These are phyloP conservation scores for Phyllosticta ampelicida DNA, from an alignment of 2,329 filamentous ascomycete genomes.

Conservation along the genomic window DNA sequence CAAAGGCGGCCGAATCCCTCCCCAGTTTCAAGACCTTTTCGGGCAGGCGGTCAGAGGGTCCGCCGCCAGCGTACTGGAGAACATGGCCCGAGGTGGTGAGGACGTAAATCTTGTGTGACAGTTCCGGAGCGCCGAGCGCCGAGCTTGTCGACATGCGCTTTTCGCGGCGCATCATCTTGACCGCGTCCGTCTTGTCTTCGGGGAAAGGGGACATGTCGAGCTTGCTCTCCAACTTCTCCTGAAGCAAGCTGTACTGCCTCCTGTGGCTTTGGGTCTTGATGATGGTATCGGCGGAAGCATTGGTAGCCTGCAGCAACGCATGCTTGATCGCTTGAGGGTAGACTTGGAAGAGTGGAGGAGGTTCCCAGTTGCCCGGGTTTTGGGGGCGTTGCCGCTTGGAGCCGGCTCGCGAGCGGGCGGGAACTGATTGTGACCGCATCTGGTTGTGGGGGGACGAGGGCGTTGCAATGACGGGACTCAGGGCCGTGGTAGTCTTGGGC, in stretches of 20 bases:
- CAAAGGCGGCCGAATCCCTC: conserved; percentile 69
- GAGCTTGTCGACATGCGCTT: conserved; percentile 27
- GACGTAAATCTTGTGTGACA: conserved; percentile 63
- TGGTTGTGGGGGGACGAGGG: not conserved
- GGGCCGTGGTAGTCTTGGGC: conserved; percentile 7
- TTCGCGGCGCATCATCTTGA: conserved; percentile 31
- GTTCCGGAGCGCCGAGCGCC: conserved; percentile 43
- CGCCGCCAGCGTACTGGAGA: conserved; percentile 62
- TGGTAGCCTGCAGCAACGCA: conserved; percentile 56
- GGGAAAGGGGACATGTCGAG: conserved; percentile 14
- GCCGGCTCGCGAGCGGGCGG: not conserved
- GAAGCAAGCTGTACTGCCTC: conserved; percentile 35
- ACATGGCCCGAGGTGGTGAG: conserved; percentile 61
- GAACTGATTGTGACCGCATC: not conserved
- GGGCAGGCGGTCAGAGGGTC: conserved; percentile 58
- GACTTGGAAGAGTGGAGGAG: conserved; percentile 72
- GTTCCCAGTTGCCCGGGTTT: conserved; percentile 30
- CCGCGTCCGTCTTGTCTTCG: conserved; percentile 20
- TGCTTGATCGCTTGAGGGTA: conserved; percentile 76
- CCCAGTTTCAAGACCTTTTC: conserved; percentile 63
- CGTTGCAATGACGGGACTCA: conserved; percentile 5
- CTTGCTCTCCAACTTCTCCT: conserved; percentile 25
- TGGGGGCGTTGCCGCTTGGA: not conserved
- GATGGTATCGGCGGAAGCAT: conserved; percentile 57
- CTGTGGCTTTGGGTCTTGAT: conserved; percentile 47